These are phyloP conservation scores for Crithidia acanthocephali DNA, from an alignment of 208 protist species.

Conservation along the genomic window DNA sequence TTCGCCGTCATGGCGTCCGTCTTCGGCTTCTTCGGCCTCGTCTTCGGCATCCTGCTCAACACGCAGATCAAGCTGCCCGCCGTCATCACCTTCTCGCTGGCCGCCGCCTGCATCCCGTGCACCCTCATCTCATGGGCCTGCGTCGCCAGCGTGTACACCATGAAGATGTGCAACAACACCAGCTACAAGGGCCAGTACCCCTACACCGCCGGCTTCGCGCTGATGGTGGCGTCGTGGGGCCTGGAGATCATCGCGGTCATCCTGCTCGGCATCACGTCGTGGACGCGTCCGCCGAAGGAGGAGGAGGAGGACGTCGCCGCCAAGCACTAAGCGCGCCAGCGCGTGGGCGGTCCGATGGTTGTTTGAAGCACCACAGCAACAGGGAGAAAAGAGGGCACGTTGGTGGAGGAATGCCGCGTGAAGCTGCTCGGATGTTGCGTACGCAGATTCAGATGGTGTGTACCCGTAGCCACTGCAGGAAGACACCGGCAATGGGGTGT, in stretches of 20 bases:
- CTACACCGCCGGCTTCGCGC: conserved; percentile 49
- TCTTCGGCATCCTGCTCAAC: conserved; percentile 40
- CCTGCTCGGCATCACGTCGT: conserved; percentile 27
- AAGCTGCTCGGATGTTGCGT: too few relatives aligned
- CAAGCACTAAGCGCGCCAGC: conserved; percentile 18
- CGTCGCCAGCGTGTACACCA: conserved; percentile 46
- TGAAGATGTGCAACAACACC: conserved; percentile 33
- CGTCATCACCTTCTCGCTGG: conserved; percentile 34
- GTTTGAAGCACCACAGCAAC: neutral
- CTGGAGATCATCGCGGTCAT: conserved; percentile 41
- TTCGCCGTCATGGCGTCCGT: conserved; percentile 46
- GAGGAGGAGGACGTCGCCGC: conserved; percentile 26
- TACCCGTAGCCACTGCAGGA: too few relatives aligned
- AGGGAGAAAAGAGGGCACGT: neutral
- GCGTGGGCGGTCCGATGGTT: neutral
- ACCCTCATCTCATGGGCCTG: conserved; percentile 55
- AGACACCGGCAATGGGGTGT: too few relatives aligned
- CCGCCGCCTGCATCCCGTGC: conserved; percentile 35
- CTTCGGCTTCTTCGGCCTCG: conserved; percentile 37
- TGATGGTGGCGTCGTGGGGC: conserved; percentile 47
- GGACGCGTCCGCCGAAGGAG: conserved; percentile 29
- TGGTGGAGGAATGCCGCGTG: too few relatives aligned
- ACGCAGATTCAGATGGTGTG: too few relatives aligned
- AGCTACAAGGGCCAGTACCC: conserved; percentile 22
- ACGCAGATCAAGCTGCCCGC: conserved; percentile 19